phyloP scores from a whole-genome alignment of 2,329 filamentous ascomycete species.

The Aureobasidium musti region DNA sequence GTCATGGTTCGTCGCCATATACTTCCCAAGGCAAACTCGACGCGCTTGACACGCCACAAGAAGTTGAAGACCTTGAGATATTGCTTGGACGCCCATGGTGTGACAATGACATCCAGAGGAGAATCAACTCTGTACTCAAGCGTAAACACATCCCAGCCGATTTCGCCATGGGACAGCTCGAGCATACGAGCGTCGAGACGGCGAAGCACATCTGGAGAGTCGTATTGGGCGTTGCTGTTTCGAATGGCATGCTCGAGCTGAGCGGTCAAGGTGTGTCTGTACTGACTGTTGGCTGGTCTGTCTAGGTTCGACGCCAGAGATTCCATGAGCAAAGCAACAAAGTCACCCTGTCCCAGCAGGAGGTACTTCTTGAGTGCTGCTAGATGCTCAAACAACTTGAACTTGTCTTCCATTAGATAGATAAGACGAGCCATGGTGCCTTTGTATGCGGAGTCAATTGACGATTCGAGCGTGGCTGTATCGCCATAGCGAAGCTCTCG shows the following conservation, averaged over 20 bases:
- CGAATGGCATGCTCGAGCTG: slow-evolving; percentile 96
- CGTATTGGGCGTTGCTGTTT: slow-evolving; percentile 95
- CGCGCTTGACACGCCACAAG: slow-evolving; percentile 95
- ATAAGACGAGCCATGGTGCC: slow-evolving; percentile 96
- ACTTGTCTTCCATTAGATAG: slow-evolving; percentile 90
- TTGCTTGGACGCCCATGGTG: slow-evolving; percentile 90
- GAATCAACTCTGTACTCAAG: slow-evolving; percentile 98
- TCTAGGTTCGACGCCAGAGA: slow-evolving; percentile 90
- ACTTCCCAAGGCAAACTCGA: slow-evolving; percentile 87
- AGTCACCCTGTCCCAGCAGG: slow-evolving; percentile 91
- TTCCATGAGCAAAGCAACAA: slow-evolving; percentile 96
- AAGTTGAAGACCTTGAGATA: slow-evolving; percentile 99
- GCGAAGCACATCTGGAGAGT: slow-evolving; percentile 85
- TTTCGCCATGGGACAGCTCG: slow-evolving; percentile 92
- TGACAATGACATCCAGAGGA: slow-evolving; percentile 94
- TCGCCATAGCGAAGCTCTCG: slow-evolving; percentile 92
- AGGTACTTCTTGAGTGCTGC: slow-evolving; percentile 93
- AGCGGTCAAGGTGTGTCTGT: slow-evolving; percentile 94
- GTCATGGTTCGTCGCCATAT: slow-evolving; percentile 98
- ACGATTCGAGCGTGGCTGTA: slow-evolving; percentile 84
- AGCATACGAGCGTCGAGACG: slow-evolving; percentile 97
- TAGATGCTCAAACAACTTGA: slow-evolving; percentile 90
- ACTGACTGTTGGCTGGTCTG: slow-evolving; percentile 92
- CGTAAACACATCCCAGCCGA: slow-evolving; percentile 99
- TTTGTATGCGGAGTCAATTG: slow-evolving; percentile 96